Base-by-base conservation (phyloP, 441 rosid species). In the Rhodomyrtus psidioides region DNA sequence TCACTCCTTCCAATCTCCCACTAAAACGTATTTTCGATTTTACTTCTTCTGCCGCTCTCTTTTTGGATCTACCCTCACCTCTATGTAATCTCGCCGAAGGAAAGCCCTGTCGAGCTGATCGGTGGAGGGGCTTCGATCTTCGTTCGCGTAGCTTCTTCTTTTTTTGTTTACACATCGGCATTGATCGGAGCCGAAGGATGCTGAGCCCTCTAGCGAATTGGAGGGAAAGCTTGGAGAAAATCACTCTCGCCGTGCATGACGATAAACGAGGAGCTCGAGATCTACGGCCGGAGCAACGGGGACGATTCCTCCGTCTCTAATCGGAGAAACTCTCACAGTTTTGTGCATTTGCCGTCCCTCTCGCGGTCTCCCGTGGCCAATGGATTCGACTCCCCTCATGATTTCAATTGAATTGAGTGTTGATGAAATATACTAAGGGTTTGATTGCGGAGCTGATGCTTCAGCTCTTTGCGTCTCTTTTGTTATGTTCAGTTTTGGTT, bases 261-360 rank as follows among this genome's bases (percentile, higher is more conserved):
- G 79, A 86, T 17, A n/a, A 85, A 86, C 21, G 95, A 88, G 0
- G 94, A 90, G 88, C 90, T 93, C 90, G 88, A 84, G 94, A 91
- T 94, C 94, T 88, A 90, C 54, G 90, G 90, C 75, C 88, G 90
- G 23, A 82, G 85, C 82, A 92, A 94, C 75, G 95, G 89, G 84
- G 86, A 86, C 44, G 89, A 86, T n/a, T n/a, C n/a, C n/a, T n/a
- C n/a, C n/a, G n/a, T n/a, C n/a, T n/a, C n/a, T n/a, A n/a, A n/a
- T n/a, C n/a, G n/a, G n/a, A n/a, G n/a, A n/a, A n/a, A n/a, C n/a
- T n/a, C n/a, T n/a, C n/a, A n/a, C n/a, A n/a, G n/a, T n/a, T n/a
- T n/a, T n/a, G n/a, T n/a, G n/a, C n/a, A n/a, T n/a, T n/a, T n/a
- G n/a, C n/a, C n/a, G n/a, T n/a, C n/a, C n/a, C n/a, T n/a, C n/a